Conservation (phyloP, 2,329 filamentous ascomycete species). For the Xylariaceae sp. region DNA sequence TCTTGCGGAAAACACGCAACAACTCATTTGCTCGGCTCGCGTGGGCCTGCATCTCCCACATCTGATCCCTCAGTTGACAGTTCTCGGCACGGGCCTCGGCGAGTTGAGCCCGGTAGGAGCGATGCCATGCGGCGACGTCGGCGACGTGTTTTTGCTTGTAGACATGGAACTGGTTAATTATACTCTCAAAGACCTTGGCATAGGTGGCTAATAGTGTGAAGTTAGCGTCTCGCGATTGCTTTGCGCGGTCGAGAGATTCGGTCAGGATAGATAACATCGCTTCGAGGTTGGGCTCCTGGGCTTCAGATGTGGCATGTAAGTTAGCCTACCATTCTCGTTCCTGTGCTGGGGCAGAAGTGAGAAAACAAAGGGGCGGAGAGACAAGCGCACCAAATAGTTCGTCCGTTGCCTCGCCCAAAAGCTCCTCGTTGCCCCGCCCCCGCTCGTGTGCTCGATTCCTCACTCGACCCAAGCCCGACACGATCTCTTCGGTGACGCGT, state of each 20-base stretch:
- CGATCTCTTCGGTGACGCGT: conserved; percentile 59
- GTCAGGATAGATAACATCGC: conserved; percentile 57
- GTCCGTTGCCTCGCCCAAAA: conserved; percentile 52
- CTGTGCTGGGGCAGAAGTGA: background rate
- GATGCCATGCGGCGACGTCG: conserved; percentile 62
- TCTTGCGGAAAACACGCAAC: conserved; percentile 53
- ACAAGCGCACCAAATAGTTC: conserved; percentile 50
- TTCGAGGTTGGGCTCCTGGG: conserved; percentile 57
- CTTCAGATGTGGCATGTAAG: conserved; percentile 35
- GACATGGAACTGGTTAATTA: conserved; percentile 61
- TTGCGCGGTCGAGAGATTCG: conserved; percentile 59
- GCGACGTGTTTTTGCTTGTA: conserved; percentile 61
- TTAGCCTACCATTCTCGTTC: conserved; percentile 5
- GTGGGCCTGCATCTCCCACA: conserved; percentile 62
- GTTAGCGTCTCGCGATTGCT: conserved; percentile 58
- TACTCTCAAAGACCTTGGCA: conserved; percentile 51
- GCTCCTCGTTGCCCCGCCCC: conserved; percentile 53
- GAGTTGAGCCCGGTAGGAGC: conserved; percentile 60
- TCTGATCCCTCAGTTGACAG: conserved; percentile 57
- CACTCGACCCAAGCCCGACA: conserved; percentile 58
- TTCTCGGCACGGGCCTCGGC: conserved; percentile 64
- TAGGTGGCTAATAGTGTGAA: conserved; percentile 55
- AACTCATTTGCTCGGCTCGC: conserved; percentile 55
- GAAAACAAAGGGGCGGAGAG: background rate
- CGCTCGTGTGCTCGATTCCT: conserved; percentile 52